Evolutionary conservation across 2,329 filamentous ascomycete species (phyloP).

Genomic region (Arthrobotrys entomopaga): DNA sequence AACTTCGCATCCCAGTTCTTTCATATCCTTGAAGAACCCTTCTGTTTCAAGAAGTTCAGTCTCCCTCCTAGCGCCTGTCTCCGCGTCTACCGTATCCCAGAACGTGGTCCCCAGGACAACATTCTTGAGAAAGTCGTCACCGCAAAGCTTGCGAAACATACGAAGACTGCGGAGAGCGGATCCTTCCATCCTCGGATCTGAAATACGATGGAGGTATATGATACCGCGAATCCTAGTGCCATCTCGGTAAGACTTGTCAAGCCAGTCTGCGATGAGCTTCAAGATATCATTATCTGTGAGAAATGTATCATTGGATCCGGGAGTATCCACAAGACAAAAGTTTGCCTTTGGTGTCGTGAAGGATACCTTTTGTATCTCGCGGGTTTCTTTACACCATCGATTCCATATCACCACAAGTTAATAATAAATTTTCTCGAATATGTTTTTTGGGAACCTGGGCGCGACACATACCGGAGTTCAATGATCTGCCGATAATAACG

Average conservation of each 20-base stretch:
- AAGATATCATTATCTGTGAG: constrained; percentile 60
- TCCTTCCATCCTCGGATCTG: constrained; percentile 60
- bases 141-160: constrained; percentile 62
- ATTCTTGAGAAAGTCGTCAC: constrained; percentile 60
- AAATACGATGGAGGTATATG: constrained; percentile 61
- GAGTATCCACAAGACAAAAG: constrained; percentile 60
- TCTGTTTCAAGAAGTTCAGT: constrained; percentile 41
- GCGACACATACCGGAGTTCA: constrained; percentile 60
- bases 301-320: constrained; percentile 60
- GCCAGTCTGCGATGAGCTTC: constrained; percentile 58
- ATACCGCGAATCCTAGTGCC: constrained; percentile 60
- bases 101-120: constrained; percentile 64
- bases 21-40: constrained; percentile 9
- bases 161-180: constrained; percentile 60
- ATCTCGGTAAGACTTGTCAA: constrained; percentile 58
- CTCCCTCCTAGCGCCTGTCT: constrained; percentile 54
- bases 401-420: not conserved
- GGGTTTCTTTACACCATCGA: constrained; percentile 4
- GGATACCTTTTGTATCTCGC: constrained; percentile 13
- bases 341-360: not conserved
- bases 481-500: constrained; percentile 60
- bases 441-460: no score
- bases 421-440: not conserved
- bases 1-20: constrained; percentile 2
- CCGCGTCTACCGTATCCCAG: constrained; percentile 59